Conservation (phyloP, 2,329 filamentous ascomycete genomes). For the Colletotrichum acutatum region DNA sequence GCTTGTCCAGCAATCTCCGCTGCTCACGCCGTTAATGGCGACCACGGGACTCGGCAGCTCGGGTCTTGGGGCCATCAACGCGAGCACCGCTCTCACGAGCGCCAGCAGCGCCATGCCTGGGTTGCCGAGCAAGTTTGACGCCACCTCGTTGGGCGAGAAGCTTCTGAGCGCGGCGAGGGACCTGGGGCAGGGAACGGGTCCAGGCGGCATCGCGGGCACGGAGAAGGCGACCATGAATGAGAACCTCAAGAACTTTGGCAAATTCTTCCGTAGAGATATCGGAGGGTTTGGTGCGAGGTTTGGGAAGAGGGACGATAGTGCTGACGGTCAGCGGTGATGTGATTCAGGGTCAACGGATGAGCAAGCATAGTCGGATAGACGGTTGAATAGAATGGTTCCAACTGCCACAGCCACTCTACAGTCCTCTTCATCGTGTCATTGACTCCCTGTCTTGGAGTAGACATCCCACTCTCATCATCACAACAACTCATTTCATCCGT, state of each 20-base stretch:
- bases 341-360: neutral
- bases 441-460: too few relatives aligned
- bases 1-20: slow-evolving; percentile 75
- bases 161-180: slow-evolving; percentile 89
- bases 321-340: slow-evolving; percentile 40
- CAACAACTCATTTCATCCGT: neutral
- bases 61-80: slow-evolving; percentile 50
- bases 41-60: slow-evolving; percentile 50
- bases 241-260: slow-evolving; percentile 94
- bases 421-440: too few relatives aligned
- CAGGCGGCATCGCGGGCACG: slow-evolving; percentile 48
- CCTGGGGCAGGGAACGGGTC: slow-evolving; percentile 66
- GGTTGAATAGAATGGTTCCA: neutral
- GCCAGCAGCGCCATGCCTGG: slow-evolving; percentile 45
- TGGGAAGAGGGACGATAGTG: slow-evolving; percentile 67
- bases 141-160: slow-evolving; percentile 85
- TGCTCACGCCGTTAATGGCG: slow-evolving; percentile 75
- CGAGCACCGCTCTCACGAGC: slow-evolving; percentile 52
- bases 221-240: slow-evolving; percentile 84
- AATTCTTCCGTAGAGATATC: slow-evolving; percentile 93
- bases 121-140: slow-evolving; percentile 76
- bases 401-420: too few relatives aligned
- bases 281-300: slow-evolving; percentile 80
- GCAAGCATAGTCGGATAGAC: neutral
- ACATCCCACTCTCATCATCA: neutral